phyloP scores from a whole-genome alignment of 208 protist species.

The Leptomonas seymouri region DNA sequence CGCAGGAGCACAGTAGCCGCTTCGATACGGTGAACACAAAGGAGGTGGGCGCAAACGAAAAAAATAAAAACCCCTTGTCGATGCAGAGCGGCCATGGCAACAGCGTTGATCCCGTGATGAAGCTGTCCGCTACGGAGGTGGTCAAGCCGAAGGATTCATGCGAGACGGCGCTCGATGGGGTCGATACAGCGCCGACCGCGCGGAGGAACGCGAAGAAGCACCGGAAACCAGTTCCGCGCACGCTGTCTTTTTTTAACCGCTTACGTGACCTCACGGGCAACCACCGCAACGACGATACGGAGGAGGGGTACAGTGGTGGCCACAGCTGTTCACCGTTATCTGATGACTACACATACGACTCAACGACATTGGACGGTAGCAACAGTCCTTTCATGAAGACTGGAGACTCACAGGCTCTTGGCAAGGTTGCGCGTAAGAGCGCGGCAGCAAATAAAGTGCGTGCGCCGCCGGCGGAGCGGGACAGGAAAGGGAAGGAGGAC shows the following conservation, averaged over 20 bases:
- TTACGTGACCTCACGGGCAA: neutral
- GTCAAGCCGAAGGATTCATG: neutral
- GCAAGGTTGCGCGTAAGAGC: too few species aligned
- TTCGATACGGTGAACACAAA: too few species aligned
- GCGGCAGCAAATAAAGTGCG: too few species aligned
- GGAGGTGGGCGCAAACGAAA: neutral
- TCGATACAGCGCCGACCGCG: neutral
- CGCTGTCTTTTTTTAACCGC: slow-evolving; percentile 8
- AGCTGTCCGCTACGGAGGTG: slow-evolving; percentile 5
- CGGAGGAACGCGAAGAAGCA: slow-evolving; percentile 2
- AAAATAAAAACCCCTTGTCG: neutral
- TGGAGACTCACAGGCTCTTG: too few species aligned
- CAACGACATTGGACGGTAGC: too few species aligned
- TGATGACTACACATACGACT: too few species aligned
- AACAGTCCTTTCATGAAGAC: too few species aligned
- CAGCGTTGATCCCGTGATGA: neutral
- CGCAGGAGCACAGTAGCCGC: too few species aligned
- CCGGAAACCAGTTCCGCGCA: neutral
- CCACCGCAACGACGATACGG: neutral
- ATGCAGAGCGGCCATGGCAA: neutral
- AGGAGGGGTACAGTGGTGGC: too few species aligned
- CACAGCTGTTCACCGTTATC: too few species aligned
- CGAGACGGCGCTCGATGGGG: slow-evolving; percentile 6
- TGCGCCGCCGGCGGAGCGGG: too few species aligned
- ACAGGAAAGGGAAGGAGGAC: neutral